Conservation (phyloP, 768 basidiomycete genomes). For the Termitomyces sp. region DNA sequence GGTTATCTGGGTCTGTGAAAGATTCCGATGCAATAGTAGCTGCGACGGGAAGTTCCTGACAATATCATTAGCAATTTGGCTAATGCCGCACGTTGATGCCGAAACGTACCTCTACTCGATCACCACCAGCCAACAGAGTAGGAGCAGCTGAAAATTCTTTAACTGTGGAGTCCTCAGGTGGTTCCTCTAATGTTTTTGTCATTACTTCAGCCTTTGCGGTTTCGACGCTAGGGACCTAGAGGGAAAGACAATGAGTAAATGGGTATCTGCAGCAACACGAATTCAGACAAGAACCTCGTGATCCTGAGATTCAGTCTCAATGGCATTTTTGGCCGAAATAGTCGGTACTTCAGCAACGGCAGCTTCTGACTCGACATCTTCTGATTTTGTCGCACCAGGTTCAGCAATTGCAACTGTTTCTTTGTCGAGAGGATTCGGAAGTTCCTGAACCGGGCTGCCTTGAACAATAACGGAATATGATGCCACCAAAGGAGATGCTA, state of each 20-base stretch:
- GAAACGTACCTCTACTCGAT: background rate
- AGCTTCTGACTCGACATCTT: background rate
- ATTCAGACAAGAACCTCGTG: background rate
- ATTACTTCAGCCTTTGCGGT: background rate
- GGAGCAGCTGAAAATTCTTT: background rate
- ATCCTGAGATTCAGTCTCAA: background rate
- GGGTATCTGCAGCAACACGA: background rate
- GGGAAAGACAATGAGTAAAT: background rate
- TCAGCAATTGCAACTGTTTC: background rate
- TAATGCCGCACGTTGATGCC: background rate
- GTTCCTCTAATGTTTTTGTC: background rate
- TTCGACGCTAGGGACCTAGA: background rate
- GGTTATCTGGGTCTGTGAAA: background rate
- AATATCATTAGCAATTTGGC: background rate
- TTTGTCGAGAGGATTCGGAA: slow-evolving; percentile 11
- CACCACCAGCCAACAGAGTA: background rate
- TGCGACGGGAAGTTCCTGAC: background rate
- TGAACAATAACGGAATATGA: slow-evolving; percentile 33
- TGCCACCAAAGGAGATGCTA: slow-evolving; percentile 30
- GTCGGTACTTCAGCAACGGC: background rate
- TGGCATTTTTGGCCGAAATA: background rate
- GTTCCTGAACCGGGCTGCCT: slow-evolving; percentile 21
- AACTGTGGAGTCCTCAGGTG: background rate
- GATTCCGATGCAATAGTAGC: background rate
- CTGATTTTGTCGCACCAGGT: background rate